These are phyloP conservation scores for Podila verticillata DNA, from an alignment of 192 early-diverging fungal genomes.

Conservation along the genomic window DNA sequence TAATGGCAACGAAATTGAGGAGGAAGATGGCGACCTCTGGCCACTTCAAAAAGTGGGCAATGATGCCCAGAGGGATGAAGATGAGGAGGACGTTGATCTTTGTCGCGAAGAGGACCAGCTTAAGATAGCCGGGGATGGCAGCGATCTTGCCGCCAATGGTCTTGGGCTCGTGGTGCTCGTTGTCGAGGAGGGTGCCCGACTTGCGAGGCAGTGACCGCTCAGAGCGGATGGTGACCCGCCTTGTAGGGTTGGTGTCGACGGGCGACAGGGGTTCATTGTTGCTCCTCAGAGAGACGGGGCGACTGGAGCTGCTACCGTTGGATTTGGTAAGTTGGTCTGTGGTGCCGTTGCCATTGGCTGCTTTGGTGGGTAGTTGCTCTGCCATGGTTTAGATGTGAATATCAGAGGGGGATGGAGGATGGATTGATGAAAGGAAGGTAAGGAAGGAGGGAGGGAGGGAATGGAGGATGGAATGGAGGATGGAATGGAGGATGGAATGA, in stretches of 20 bases:
- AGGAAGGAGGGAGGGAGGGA: not conserved
- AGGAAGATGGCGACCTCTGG: conserved; percentile 72
- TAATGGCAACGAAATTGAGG: conserved; percentile 88
- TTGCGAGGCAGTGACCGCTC: conserved; percentile 25
- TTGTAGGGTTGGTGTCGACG: conserved; percentile 5
- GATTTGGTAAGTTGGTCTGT: not conserved
- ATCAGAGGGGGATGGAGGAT: not conserved
- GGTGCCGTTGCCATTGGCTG: not conserved
- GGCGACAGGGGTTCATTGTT: not conserved
- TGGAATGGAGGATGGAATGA: not conserved
- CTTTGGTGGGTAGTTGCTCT: not conserved
- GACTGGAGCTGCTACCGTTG: not conserved
- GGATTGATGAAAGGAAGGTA: not conserved
- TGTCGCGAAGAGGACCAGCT: conserved; percentile 52
- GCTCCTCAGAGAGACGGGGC: conserved; percentile 7
- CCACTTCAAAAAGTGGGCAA: conserved; percentile 73
- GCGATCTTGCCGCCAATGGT: not conserved
- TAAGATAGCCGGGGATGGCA: conserved; percentile 17
- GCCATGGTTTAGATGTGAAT: not conserved
- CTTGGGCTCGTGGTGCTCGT: not conserved
- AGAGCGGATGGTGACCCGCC: conserved; percentile 35
- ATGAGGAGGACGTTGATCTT: conserved; percentile 78
- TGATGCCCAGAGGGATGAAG: conserved; percentile 84
- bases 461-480: not conserved
- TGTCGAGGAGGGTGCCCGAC: conserved; percentile 1